Percentiles rank a stretch among this genome's conserved stretches.
phyloP scores from a whole-genome alignment of 2,329 filamentous ascomycete species.

The Penicillium paneum region DNA sequence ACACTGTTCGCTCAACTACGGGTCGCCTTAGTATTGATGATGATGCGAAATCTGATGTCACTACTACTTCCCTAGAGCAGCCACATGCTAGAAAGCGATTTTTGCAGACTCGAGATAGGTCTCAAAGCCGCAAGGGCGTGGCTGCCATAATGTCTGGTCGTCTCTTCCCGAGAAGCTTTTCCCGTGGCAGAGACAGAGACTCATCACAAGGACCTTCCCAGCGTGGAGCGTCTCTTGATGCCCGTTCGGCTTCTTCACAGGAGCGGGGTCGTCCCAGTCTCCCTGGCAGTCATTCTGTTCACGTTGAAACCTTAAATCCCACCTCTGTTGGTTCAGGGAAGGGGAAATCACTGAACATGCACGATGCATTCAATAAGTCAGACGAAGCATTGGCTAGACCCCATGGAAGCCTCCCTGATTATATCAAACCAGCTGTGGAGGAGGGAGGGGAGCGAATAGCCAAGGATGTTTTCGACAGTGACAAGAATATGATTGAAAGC shows the following conservation, averaged over 20 bases:
- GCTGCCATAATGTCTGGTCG: slow-evolving; percentile 45
- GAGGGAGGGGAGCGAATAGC: slow-evolving; percentile 55
- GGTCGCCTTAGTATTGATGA: slow-evolving; percentile 7
- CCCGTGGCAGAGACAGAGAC: slow-evolving; percentile 35
- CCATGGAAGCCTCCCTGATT: slow-evolving; percentile 59
- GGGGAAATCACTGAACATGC: slow-evolving; percentile 63
- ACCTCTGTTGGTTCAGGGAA: slow-evolving; percentile 49
- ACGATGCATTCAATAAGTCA: slow-evolving; percentile 67
- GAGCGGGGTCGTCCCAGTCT: slow-evolving; percentile 32
- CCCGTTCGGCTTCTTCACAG: slow-evolving; percentile 28
- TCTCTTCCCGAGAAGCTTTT: slow-evolving; percentile 34
- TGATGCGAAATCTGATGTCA: slow-evolving; percentile 10
- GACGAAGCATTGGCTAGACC: slow-evolving; percentile 66
- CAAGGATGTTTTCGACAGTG: slow-evolving; percentile 69
- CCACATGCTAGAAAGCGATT: slow-evolving; percentile 12
- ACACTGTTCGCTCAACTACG: slow-evolving; percentile 17
- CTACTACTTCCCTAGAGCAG: slow-evolving; percentile 9
- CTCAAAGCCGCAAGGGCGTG: slow-evolving; percentile 43
- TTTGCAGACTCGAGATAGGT: slow-evolving; percentile 8
- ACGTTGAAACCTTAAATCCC: slow-evolving; percentile 1
- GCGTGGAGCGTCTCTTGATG: slow-evolving; percentile 40
- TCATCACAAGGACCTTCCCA: slow-evolving; percentile 41
- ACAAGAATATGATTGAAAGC: slow-evolving; percentile 60
- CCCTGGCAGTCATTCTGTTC: slow-evolving; percentile 40
- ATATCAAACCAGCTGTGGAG: slow-evolving; percentile 54